Base-by-base conservation (phyloP, 176 grass and related monocot genomes). In the Chloris gayana region DNA sequence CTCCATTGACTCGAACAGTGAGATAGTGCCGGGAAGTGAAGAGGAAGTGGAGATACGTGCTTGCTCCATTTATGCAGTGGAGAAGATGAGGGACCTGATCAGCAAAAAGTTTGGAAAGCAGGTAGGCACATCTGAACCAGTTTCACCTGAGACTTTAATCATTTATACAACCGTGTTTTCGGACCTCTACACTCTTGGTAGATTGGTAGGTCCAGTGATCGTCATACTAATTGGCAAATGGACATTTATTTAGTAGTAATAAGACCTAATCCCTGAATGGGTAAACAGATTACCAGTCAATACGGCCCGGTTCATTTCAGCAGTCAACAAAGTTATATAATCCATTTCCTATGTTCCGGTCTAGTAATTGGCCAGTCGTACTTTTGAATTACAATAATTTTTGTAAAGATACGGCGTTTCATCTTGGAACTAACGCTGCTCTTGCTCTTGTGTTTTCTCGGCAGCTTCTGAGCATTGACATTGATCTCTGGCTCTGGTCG, bases 401-500 rank as follows among this genome's bases (percentile, higher is more conserved):
- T 54, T 29, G 59, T 46, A 24, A 50, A 88, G 47, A 74, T 78
- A 22, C 32, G 22, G 75, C 32, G 9, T 32, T 74, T 68, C 19
- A 49, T 13, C 81, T 53, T 15, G 77, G 70, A 84, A 47, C 70
- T 86, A 32, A 87, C 70, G 39, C 42, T 19, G 14, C 22, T 60
- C 50, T 92, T 87, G 50, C 32, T 79, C 30, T 46, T 68, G 57
- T 75, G 19, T 81, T 27, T 82, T 78, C 41, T 76, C 86, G 41
- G 68, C 86, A 95, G 96, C 90, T 99, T 77, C 91, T 95, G 69
- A 99, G 96, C 87, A 89, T 95, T 82, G 90, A 95, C 85, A 89
- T 99, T 49, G 93, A 95, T 89, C 90, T 95, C 45, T 99, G 96
- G 93, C 90, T 95, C 74, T 99, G 96, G 96, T 93, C 92, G 1